Percentiles rank a stretch among this genome's conserved stretches.
Conservation (phyloP, 75 land plant species). For the Selaginella moellendorffii region DNA sequence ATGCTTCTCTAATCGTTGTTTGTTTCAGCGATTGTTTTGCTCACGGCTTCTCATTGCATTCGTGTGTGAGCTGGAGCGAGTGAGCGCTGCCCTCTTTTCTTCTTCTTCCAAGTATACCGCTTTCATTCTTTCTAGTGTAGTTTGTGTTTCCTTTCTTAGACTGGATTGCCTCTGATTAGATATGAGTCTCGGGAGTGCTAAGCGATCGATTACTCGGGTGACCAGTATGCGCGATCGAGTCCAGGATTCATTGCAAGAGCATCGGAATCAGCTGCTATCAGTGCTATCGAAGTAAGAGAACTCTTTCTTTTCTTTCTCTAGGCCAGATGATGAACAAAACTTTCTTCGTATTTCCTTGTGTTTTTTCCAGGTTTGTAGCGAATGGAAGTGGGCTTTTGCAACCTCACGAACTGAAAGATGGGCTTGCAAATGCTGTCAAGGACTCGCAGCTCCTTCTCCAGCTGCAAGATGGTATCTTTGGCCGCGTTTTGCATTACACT, state of each 20-base stretch:
- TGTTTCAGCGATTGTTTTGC: too few species aligned
- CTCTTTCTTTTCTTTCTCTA: background rate
- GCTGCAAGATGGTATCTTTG: slow-evolving; percentile 50
- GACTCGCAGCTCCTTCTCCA: slow-evolving; percentile 20
- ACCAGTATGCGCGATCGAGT: slow-evolving; percentile 44
- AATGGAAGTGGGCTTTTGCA: slow-evolving; percentile 29
- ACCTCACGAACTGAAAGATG: slow-evolving; percentile 34
- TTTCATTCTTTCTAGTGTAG: too few species aligned
- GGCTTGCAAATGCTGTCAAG: slow-evolving; percentile 37
- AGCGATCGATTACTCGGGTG: slow-evolving; percentile 23
- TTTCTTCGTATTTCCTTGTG: background rate
- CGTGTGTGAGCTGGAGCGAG: too few species aligned
- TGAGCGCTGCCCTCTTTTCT: too few species aligned
- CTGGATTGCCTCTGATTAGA: too few species aligned
- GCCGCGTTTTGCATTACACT: slow-evolving; percentile 42
- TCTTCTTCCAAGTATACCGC: too few species aligned
- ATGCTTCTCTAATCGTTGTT: too few species aligned
- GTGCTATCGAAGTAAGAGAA: slow-evolving; percentile 30
- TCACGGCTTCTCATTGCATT: too few species aligned
- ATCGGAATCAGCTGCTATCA: slow-evolving; percentile 34
- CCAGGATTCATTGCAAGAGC: slow-evolving; percentile 31
- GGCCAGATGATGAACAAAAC: too few species aligned
- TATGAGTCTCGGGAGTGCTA: background rate
- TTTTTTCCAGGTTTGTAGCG: slow-evolving; percentile 5
- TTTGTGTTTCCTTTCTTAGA: too few species aligned